phyloP scores from a whole-genome alignment of 805 yeast species.

The Ogataea angusta region DNA sequence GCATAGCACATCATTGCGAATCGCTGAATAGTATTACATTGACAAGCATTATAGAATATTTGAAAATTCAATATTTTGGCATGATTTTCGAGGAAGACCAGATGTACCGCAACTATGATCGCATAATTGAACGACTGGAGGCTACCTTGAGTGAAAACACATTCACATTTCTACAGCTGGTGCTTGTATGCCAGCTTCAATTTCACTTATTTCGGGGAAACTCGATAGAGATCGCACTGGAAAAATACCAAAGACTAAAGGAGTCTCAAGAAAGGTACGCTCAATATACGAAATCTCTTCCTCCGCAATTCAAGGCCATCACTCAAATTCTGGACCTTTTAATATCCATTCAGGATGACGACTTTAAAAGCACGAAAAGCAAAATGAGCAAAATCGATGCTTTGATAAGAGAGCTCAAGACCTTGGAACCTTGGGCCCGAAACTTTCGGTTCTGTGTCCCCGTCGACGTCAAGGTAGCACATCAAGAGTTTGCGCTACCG shows the following conservation, averaged over 20 bases:
- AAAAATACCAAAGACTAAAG: constrained; percentile 20
- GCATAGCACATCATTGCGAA: constrained; percentile 23
- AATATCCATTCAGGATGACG: constrained; percentile 30
- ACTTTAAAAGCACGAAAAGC: constrained; percentile 25
- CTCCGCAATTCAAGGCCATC: constrained; percentile 36
- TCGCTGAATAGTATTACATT: constrained; percentile 16
- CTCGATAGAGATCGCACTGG: constrained; percentile 22
- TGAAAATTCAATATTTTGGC: constrained; percentile 33
- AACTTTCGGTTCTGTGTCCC: constrained; percentile 10
- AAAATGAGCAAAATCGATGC: constrained; percentile 31
- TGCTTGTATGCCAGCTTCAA: constrained; percentile 31
- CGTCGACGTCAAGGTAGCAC: background rate
- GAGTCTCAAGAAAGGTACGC: constrained; percentile 2
- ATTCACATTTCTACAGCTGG: constrained; percentile 21
- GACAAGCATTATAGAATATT: constrained; percentile 31
- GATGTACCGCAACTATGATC: constrained; percentile 21
- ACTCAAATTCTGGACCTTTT: constrained; percentile 27
- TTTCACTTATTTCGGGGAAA: constrained; percentile 32
- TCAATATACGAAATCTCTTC: constrained; percentile 7
- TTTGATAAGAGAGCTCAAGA: constrained; percentile 28
- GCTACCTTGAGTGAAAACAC: constrained; percentile 8
- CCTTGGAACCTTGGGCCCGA: constrained; percentile 13
- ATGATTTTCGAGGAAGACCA: constrained; percentile 27
- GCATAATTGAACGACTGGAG: constrained; percentile 12
- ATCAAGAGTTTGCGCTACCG: constrained; percentile 16